These are phyloP conservation scores for Naumovozyma baii DNA, from an alignment of 805 yeast genomes.

Conservation along the genomic window DNA sequence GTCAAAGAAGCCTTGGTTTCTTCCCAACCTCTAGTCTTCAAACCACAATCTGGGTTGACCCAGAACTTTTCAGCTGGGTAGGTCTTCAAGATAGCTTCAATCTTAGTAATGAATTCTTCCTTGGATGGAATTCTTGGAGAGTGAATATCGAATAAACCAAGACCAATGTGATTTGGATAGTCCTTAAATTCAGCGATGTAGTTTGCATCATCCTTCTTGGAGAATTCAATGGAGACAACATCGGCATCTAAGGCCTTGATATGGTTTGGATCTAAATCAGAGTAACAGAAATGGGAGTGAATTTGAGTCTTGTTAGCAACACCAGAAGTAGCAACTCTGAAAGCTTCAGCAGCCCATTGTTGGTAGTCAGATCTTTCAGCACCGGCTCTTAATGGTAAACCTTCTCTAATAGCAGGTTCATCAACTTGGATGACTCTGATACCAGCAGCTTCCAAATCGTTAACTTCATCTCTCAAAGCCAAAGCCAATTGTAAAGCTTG, in stretches of 20 bases:
- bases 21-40: conserved; percentile 99
- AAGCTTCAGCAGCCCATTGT: conserved; percentile 98
- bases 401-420: conserved; percentile 99
- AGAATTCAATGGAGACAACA: conserved; percentile 97
- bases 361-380: conserved; percentile 92
- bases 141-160: conserved; percentile 98
- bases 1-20: conserved; percentile 92
- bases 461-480: conserved; percentile 97
- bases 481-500: conserved; percentile 96
- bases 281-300: conserved; percentile 99
- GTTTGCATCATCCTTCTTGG: conserved; percentile 98
- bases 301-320: conserved; percentile 91
- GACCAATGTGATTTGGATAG: conserved; percentile 99
- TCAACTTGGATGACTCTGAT: conserved; percentile 97
- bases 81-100: conserved; percentile 87
- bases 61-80: conserved; percentile 98
- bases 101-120: conserved; percentile 91
- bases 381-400: conserved; percentile 98
- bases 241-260: conserved; percentile 99
- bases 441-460: conserved; percentile 97
- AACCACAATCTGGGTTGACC: conserved; percentile 99
- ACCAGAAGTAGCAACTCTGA: conserved; percentile 99
- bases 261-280: conserved; percentile 98
- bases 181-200: conserved; percentile 95
- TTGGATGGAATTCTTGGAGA: conserved; percentile 99